Evolutionary conservation across 208 protist genomes (phyloP), one percentile per base, ranked within the genome.

Genomic region (Lotmaria passim): DNA sequence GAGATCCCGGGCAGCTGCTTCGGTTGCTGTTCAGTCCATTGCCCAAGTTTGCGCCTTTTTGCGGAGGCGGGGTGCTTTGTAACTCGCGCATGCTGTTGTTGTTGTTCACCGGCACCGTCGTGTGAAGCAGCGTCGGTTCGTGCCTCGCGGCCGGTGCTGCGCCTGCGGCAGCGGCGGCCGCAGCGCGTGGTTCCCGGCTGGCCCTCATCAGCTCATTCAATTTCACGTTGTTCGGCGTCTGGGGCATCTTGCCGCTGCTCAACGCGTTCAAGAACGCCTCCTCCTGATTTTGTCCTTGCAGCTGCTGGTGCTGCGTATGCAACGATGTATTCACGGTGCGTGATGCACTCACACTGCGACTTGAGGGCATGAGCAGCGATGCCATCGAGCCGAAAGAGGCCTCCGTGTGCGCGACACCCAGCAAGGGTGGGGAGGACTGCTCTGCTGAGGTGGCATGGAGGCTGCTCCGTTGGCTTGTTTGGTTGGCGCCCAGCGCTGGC

Each of bases 281-380:
- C 31, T 65, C 59, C 10, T 65, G 44, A 2, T n/a, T 19, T 26
- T 39, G 57, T 44, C 26, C 44, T 44, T 65, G 41, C 59, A 53
- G 44, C 17, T 53, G 44, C 3, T 26, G 44, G 8, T 26, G 26
- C 21, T 62, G 57, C 36, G 28, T 11, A 5, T 7, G 57, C 28
- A 38, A 17, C 8, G 15, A 14, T 0, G 7, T 44, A 2, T n/a
- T n/a, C n/a, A n/a, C n/a, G n/a, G n/a, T n/a, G n/a, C n/a, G n/a
- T n/a, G n/a, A n/a, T n/a, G n/a, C 59, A 14, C 28, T 7, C 3
- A 53, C 5, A 0, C 17, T 31, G 28, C n/a, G 59, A 12, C 30
- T 43, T 8, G 41, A n/a, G 0, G 59, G 44, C 26, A 43, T 41
- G 3, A 65, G 59, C 10, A 53, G 31, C 2, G 59, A 65, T 3